Evolutionary conservation across 1,139 yeast genomes (phyloP), one percentile per base, ranked within the genome.

Genomic region (Blastobotrys persicus): DNA sequence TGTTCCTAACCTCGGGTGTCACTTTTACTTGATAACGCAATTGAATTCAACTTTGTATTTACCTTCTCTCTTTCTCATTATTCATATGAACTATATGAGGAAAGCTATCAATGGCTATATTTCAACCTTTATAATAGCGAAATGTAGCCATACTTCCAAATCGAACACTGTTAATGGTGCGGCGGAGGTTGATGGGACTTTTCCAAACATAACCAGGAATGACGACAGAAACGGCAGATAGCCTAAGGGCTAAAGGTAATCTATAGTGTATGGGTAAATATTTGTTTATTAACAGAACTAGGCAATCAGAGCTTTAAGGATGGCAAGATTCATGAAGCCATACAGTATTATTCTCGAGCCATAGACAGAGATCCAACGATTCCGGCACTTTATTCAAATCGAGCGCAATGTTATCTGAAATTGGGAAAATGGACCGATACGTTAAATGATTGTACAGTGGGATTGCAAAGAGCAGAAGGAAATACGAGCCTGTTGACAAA

Each of bases 391-490:
- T 79, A 79, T 53, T 87, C 96, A 23, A 89, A 89, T 71, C 79
- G 96, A 66, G 96, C 96, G 18, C 96, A 96, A 66, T 74, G 88
- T 41, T 75, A 77, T 55, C 65, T 86, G 46, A 81, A 84, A 54
- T 64, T 83, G 2, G 62, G 69, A 2, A 73, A 76, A 32, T 83
- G 76, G 75, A 59, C 64, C 2, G 67, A 76, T 19, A 89, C 87
- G 1, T 60, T 77, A 2, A 60, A 65, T 14, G 85, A 81, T 57
- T 78, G 88, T 54, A 64, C 74, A 7, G 57, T 59, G 0, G 95
- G 89, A 0, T 65, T 86, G 19, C 54, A 54, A 2, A 46, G 41
- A 14, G 32, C 37, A 33, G 26, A 33, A 9, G 38, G 33, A 7
- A 28, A 49, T 49, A 32, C n/a, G 46, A 35, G 19, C 38, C 68